Percentiles rank a stretch among this genome's conserved stretches.
phyloP scores from a whole-genome alignment of 805 yeast genomes.

The Wickerhamiella alocasiicola region DNA sequence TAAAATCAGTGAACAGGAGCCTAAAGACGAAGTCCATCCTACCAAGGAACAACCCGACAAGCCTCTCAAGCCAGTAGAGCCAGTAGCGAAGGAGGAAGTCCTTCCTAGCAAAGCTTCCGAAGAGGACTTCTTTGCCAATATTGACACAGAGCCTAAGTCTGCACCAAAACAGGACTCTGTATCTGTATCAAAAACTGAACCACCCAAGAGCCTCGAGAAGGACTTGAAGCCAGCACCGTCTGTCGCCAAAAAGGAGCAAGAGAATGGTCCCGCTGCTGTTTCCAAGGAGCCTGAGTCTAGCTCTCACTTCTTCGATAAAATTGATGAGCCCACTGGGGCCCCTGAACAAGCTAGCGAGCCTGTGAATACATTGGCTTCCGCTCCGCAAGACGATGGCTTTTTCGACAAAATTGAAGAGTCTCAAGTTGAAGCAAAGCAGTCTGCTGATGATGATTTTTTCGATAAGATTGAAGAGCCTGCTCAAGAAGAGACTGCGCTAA shows the following conservation, averaged over 20 bases:
- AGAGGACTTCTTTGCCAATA: background rate
- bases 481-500: background rate
- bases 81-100: too few species aligned
- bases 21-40: too few species aligned
- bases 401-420: constrained; percentile 8
- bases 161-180: too few species aligned
- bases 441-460: constrained; percentile 5
- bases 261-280: background rate
- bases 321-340: background rate
- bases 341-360: background rate
- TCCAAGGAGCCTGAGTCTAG: too few species aligned
- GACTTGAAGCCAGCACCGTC: too few species aligned
- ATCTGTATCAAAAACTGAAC: too few species aligned
- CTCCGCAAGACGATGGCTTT: constrained; percentile 8
- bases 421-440: background rate
- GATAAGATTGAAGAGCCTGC: background rate
- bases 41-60: too few species aligned
- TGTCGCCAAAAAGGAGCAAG: background rate
- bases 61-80: too few species aligned
- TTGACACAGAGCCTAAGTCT: too few species aligned
- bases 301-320: background rate
- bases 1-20: too few species aligned
- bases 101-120: too few species aligned
- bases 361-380: background rate
- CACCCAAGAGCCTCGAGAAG: too few species aligned